These are phyloP conservation scores for Calocera viscosa DNA, from an alignment of 768 basidiomycete genomes.

Conservation along the genomic window DNA sequence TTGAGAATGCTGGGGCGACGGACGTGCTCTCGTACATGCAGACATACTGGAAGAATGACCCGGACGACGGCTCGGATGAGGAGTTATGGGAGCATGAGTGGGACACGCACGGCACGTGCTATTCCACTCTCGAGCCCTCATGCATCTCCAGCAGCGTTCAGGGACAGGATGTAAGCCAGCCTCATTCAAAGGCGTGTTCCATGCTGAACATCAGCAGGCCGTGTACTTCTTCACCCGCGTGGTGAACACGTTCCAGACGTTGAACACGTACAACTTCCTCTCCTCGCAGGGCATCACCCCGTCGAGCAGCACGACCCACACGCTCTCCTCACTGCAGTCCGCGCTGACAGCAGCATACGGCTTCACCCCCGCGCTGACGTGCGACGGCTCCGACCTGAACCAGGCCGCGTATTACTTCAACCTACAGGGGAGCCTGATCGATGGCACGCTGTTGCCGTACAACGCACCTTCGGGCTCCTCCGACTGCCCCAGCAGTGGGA, in stretches of 20 bases:
- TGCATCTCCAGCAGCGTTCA: conserved; percentile 20
- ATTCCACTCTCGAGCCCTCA: conserved; percentile 21
- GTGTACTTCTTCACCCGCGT: conserved; percentile 27
- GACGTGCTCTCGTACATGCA: background rate
- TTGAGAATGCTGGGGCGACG: conserved; percentile 2
- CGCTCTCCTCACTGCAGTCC: conserved; percentile 38
- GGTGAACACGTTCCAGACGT: conserved; percentile 48
- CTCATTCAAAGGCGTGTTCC: background rate
- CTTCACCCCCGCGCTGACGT: conserved; percentile 40
- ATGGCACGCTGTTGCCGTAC: conserved; percentile 50
- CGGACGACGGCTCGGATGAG: conserved; percentile 21
- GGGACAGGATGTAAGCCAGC: conserved; percentile 17
- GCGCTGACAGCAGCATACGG: conserved; percentile 47
- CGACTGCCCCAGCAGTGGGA: conserved; percentile 41
- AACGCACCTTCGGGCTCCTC: conserved; percentile 15
- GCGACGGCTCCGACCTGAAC: conserved; percentile 30
- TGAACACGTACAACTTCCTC: conserved; percentile 68
- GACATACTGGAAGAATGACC: conserved; percentile 20
- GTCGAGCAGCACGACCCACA: conserved; percentile 43
- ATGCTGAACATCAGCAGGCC: conserved; percentile 13
- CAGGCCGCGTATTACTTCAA: conserved; percentile 53
- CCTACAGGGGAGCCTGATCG: conserved; percentile 47
- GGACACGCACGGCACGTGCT: conserved; percentile 23
- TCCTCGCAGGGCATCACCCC: conserved; percentile 61
- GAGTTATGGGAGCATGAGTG: conserved; percentile 26